Base-by-base conservation (phyloP, 2,329 filamentous ascomycete genomes). In the Parastagonospora avenae region DNA sequence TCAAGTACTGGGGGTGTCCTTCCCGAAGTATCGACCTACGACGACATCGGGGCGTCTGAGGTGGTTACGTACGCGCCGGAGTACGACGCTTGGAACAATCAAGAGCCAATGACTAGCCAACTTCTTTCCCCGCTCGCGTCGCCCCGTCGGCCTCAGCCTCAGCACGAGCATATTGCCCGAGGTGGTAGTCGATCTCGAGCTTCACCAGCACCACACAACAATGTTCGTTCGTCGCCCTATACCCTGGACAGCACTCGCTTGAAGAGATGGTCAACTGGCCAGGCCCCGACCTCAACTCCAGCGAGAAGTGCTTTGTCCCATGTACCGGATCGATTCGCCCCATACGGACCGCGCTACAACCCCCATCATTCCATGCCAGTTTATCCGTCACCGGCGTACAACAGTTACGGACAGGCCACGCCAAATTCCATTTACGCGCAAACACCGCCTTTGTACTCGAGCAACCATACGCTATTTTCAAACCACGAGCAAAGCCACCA, bases 181-280 rank as follows among this genome's bases (percentile, higher is more conserved):
- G 40, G 85, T 83, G 69, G 71, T 56, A 90, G 87, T 72, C 84
- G 88, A 45, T 86, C 87, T 16, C 82, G 87, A 35, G 86, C 87
- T 10, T 90, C 88, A 39, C 87, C 88, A 32, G 89, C 88, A 29
- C 87, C 89, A 16, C 82, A 88, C 38, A 85, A 85, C 29, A 85
- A 81, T 47, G 80, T 87, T 67, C 83, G 88, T 54, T 84, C 87
- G 35, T 86, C 85, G 14, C 89, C 89, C 1, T 91, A 91, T 74
- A 86, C 78, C 43, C 80, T 90, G 43, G 88, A 91, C 39, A 82
- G 80, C 45, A 80, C 79, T 39, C 82, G 87, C 55, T 85, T 81
- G 68, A 91, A 91, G 78, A 81, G 89, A 59, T 92, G 89, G 88
- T 91, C 89, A 15, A 91, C 89, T 3, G 88, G 88, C 11, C 70